Evolutionary conservation across 257 asterid genomes (phyloP), one percentile per base, ranked within the genome.

Genomic region (Solanum sitiens): DNA sequence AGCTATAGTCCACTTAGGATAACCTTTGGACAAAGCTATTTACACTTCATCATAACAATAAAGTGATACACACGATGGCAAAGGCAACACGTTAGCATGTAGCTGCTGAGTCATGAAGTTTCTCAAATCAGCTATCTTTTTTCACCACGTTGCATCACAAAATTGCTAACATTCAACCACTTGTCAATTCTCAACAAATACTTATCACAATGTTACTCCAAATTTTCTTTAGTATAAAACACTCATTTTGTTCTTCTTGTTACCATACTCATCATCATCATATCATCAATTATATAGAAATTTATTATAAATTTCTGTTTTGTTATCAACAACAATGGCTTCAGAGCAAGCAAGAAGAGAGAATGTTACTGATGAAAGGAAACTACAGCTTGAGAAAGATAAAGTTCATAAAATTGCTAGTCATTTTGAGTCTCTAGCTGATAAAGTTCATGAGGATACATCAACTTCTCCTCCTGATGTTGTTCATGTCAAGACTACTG

Each of bases 351-450:
- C 83, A 56, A 93, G 91, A 83, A 91, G 92, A 86, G 93, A 93
- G 72, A 84, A 89, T 75, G 91, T 75, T 9, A 87, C 82, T 0
- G 92, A 86, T 6, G 95, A 93, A 83, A 76, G 92, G 0, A 84
- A 83, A 3, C 27, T 86, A 0, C 89, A 89, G 3, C 90, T 93
- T 68, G 95, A 91, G 91, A 94, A 92, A 84, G 95, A 92, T 18
- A 90, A 35, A 67, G 98, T 93, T 7, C 92, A 96, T 0, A 90
- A 89, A 87, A 90, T 94, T 92, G 85, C 93, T 0, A 89, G 91
- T 59, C 96, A 91, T 72, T 93, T 89, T 10, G 98, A 94, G 91
- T 86, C 96, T 18, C 92, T 93, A 8, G 89, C 93, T 0, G 93
- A 83, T 7, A 89, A 89, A 71, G 87, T 89, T 7, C 59, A 44